Percentiles rank a stretch among this genome's conserved stretches.
Conservation (phyloP, 2,329 filamentous ascomycete genomes). For the Fusarium poae region DNA sequence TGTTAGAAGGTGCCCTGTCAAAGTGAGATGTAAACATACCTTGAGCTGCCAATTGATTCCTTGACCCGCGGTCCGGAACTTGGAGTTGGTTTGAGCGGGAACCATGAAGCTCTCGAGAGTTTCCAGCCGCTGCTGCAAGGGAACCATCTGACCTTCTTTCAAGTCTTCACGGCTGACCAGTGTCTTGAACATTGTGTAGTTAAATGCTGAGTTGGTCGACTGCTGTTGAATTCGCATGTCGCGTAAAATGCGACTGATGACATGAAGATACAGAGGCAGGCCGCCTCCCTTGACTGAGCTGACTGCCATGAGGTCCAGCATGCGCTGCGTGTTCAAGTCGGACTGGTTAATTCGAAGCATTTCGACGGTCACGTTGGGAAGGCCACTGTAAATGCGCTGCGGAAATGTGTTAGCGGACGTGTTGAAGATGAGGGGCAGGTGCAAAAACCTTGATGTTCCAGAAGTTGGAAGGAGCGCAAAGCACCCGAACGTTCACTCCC, state of each 20-base stretch:
- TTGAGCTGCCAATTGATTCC: background rate
- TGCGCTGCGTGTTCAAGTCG: background rate
- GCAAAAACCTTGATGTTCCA: background rate
- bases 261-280: background rate
- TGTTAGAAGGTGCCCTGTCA: accelerated
- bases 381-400: background rate
- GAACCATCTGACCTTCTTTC: background rate
- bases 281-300: background rate
- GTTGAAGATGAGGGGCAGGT: too few relatives aligned
- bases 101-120: constrained; percentile 8
- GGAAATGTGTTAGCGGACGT: accelerated
- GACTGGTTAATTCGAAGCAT: background rate
- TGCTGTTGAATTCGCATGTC: background rate
- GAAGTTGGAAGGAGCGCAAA: background rate
- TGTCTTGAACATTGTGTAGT: background rate
- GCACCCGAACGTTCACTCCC: background rate
- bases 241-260: background rate
- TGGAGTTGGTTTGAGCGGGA: background rate
- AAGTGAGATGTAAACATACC: background rate
- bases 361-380: background rate
- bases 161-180: background rate
- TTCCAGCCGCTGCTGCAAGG: background rate
- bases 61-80: background rate
- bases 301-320: constrained; percentile 5
- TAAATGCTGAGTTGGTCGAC: accelerated